Conservation (phyloP, 768 basidiomycete species). For the Russula sp. region DNA sequence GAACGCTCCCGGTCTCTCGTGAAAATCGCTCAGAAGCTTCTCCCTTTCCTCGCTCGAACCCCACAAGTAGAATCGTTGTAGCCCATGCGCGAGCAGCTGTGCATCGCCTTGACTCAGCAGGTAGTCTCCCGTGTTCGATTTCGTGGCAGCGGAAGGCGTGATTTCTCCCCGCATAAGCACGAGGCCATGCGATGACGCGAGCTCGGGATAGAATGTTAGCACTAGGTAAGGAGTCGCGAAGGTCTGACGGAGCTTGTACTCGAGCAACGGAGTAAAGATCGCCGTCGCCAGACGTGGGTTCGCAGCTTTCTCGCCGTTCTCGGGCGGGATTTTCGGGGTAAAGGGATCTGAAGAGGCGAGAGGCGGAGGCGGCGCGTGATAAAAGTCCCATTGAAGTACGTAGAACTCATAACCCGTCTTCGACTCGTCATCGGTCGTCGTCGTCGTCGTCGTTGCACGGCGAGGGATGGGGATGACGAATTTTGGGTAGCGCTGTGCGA, state of each 20-base stretch:
- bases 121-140: conserved; percentile 33
- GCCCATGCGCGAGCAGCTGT: conserved; percentile 67
- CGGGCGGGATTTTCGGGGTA: conserved; percentile 31
- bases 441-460: conserved; percentile 32
- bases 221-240: conserved; percentile 91
- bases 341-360: conserved; percentile 34
- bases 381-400: conserved; percentile 86
- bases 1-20: conserved; percentile 72
- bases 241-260: conserved; percentile 78
- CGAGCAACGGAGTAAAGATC: conserved; percentile 87
- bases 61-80: conserved; percentile 87
- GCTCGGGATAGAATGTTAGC: conserved; percentile 86
- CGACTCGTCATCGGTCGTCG: conserved; percentile 25
- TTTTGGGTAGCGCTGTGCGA: conserved; percentile 59
- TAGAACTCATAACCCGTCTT: conserved; percentile 65
- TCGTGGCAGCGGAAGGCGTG: conserved; percentile 50
- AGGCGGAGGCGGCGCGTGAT: conserved; percentile 59
- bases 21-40: conserved; percentile 58
- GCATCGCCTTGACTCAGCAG: conserved; percentile 76
- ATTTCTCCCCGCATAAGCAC: conserved; percentile 91
- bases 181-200: conserved; percentile 67
- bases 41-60: conserved; percentile 37
- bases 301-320: conserved; percentile 24
- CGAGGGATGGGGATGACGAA: conserved; percentile 76
- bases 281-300: conserved; percentile 64